Evolutionary conservation across 2,329 filamentous ascomycete species (phyloP).

Genomic region (Xylariomycetidae sp.): DNA sequence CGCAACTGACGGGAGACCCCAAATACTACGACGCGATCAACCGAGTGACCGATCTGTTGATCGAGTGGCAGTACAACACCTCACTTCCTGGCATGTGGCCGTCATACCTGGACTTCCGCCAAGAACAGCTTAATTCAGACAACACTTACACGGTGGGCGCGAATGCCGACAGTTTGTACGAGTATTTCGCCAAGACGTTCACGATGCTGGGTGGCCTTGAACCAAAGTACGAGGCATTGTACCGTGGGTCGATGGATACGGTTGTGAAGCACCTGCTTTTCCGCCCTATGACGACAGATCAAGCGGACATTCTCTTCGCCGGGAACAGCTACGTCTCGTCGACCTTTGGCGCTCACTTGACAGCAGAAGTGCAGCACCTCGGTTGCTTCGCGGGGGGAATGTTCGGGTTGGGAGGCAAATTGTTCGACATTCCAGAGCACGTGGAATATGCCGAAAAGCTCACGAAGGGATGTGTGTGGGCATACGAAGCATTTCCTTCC

Average conservation of each 20-base stretch:
- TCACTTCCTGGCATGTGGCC: constrained; percentile 75
- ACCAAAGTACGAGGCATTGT: constrained; percentile 57
- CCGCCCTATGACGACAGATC: constrained; percentile 58
- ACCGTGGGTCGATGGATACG: constrained; percentile 52
- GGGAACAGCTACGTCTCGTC: constrained; percentile 31
- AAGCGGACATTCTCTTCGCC: constrained; percentile 58
- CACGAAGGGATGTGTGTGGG: constrained; percentile 52
- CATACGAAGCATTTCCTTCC: constrained; percentile 45
- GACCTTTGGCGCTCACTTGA: constrained; percentile 19
- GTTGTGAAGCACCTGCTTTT: constrained; percentile 60
- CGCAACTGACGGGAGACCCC: constrained; percentile 60
- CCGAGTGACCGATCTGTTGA: constrained; percentile 65
- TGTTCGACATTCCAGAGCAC: constrained; percentile 39
- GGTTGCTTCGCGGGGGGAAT: constrained; percentile 44
- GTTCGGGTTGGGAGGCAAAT: constrained; percentile 38
- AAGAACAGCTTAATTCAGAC: constrained; percentile 34
- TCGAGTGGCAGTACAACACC: constrained; percentile 61
- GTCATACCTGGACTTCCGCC: constrained; percentile 52
- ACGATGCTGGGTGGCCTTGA: constrained; percentile 60
- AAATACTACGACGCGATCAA: constrained; percentile 73
- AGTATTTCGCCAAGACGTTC: constrained; percentile 57
- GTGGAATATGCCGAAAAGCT: constrained; percentile 41
- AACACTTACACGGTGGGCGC: constrained; percentile 47
- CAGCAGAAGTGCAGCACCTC: constrained; percentile 35
- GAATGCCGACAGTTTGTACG: constrained; percentile 50